Evolutionary conservation across 225 moss, liverwort and hornwort genomes (phyloP).

Genomic region (Physcomitrium patens): DNA sequence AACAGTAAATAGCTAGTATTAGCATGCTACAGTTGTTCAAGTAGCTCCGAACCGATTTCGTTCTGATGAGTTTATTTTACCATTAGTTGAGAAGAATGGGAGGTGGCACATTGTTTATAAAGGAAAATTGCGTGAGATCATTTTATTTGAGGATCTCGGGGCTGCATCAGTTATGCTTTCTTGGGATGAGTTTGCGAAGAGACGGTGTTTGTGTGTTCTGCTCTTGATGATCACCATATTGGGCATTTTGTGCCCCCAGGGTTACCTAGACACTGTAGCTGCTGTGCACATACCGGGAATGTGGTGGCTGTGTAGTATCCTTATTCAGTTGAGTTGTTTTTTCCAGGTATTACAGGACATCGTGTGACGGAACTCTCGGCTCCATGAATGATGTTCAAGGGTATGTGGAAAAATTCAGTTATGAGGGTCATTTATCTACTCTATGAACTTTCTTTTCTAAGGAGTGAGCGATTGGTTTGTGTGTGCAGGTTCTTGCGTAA

Average conservation of each 20-base stretch:
- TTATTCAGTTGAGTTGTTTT: constrained; percentile 14
- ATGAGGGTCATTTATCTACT: background rate
- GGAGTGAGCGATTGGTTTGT: background rate
- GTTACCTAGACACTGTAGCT: constrained; percentile 8
- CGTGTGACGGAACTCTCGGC: constrained; percentile 51
- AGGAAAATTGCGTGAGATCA: background rate
- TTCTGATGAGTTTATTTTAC: constrained; percentile 6
- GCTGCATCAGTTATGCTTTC: constrained; percentile 15
- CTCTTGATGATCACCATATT: background rate
- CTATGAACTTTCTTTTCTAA: background rate
- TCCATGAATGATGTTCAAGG: constrained; percentile 56
- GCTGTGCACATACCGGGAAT: constrained; percentile 11
- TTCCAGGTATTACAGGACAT: constrained; percentile 55
- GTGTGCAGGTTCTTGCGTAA: constrained; percentile 36
- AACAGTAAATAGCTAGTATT: background rate
- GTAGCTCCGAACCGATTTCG: background rate
- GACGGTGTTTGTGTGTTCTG: constrained; percentile 12
- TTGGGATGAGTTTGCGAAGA: constrained; percentile 5
- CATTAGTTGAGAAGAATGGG: background rate
- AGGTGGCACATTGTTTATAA: background rate
- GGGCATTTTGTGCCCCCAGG: constrained; percentile 13
- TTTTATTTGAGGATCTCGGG: constrained; percentile 12
- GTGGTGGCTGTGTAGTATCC: constrained; percentile 11
- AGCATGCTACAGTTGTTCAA: constrained; percentile 7
- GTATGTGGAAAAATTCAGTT: constrained; percentile 28